Evolutionary conservation across 371 early-diverging fungal genomes (phyloP).

Genomic region (Mucor circinelloides): DNA sequence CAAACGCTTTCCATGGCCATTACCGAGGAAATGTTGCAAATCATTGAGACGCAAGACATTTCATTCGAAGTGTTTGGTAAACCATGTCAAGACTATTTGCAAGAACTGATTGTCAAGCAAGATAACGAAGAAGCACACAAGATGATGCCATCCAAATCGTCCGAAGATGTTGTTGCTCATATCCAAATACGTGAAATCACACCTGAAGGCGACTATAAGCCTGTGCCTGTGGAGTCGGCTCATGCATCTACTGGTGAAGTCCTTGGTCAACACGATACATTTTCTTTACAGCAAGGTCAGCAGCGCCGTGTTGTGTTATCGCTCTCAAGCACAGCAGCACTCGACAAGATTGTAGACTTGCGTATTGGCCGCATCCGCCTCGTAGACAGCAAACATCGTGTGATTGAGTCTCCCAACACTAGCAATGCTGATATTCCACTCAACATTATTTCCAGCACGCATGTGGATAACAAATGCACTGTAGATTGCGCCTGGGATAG

Average conservation of each 20-base stretch:
- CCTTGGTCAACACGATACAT: slow-evolving; percentile 23
- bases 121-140: slow-evolving; percentile 62
- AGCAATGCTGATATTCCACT: slow-evolving; percentile 33
- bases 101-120: slow-evolving; percentile 46
- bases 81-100: slow-evolving; percentile 38
- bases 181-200: slow-evolving; percentile 70
- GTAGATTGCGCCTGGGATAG: slow-evolving; percentile 82
- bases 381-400: slow-evolving; percentile 66
- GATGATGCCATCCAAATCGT: slow-evolving; percentile 40
- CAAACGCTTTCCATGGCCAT: slow-evolving; percentile 63
- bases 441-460: slow-evolving; percentile 41
- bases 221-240: slow-evolving; percentile 43
- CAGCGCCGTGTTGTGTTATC: slow-evolving; percentile 74
- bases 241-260: background rate
- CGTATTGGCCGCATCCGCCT: slow-evolving; percentile 66
- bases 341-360: slow-evolving; percentile 49
- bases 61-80: slow-evolving; percentile 69
- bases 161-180: slow-evolving; percentile 57
- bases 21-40: slow-evolving; percentile 48
- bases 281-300: slow-evolving; percentile 77
- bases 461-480: slow-evolving; percentile 42
- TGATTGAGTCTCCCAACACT: slow-evolving; percentile 53
- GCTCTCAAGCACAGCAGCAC: slow-evolving; percentile 57
- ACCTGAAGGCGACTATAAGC: slow-evolving; percentile 68
- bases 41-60: slow-evolving; percentile 45